Base-by-base conservation (phyloP, 2,329 filamentous ascomycete species). In the Fusarium torreyae region DNA sequence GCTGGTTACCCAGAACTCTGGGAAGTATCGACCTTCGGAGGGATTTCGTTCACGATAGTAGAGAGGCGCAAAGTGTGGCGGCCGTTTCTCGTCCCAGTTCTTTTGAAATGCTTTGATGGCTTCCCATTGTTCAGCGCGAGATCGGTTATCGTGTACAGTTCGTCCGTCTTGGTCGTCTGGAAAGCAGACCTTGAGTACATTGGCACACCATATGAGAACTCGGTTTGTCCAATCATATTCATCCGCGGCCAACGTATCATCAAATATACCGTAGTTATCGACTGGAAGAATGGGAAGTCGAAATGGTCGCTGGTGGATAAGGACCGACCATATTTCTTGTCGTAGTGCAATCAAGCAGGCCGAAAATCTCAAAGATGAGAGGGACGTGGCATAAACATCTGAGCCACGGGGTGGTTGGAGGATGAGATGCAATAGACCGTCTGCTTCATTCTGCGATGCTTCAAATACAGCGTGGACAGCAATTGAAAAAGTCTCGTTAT, bases 141-240 rank as follows among this genome's bases (percentile, higher is more conserved):
- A 45, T 1, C 58, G 38, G 15, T 11, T 48, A 2, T 57, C 38
- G 1, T 55, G 0, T 15, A 31, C 10, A 3, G 10, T 4, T 11
- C 10, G 28, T 6, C 28, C 28, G 28, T 31, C 28, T 13, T 31
- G 22, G 0, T 63, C 57, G 1, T 58, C 58, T 0, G 50, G 54
- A 6, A 66, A 68, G n/a, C 66, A 68, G 11, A 59, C 66, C 15
- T 66, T 66, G 28, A 68, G 57, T 0, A 66, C 58, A 26, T 68
- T 63, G 1, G 66, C 63, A 9, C 55, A 66, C 57, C 66, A 68
- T 13, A 55, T 49, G 4, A 68, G 45, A 13, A 68, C 44, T 24
- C 57, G 50, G 5, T 68, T 68, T 4, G 63, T 63, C 66, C 63
- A 68, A n/a, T 66, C 66, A 18, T 66, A 55, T 22, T 68, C 63